Evolutionary conservation across 108 stramenopile species (phyloP), one percentile per base, ranked within the genome.

Genomic region (Cyclotella baltica): DNA sequence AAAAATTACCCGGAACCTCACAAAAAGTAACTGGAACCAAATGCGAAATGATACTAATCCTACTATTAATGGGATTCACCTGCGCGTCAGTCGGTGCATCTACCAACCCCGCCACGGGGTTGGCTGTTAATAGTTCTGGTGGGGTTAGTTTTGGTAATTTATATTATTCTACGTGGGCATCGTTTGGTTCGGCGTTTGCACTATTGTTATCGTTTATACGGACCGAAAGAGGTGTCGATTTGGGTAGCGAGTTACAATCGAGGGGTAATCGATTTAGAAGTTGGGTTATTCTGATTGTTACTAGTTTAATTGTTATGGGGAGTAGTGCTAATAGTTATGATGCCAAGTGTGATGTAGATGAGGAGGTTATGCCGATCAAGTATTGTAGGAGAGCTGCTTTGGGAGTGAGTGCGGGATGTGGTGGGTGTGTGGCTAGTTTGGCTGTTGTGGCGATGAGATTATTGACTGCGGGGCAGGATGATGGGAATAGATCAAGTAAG

Each of bases 291-390:
- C 50, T 95, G 46, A 72, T 92, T 73, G 87, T 89, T 0, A 78
- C 86, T 22, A 62, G 77, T 11, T 61, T 95, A 68, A 79, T 95
- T 51, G 92, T 95, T 59, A 87, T 95, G 89, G 94, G 87, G 28
- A 77, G 91, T 28, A 78, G 76, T 62, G 91, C 90, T 20, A 85
- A 86, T 28, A 78, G 87, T 57, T 89, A 89, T 46, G 88, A 92
- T 67, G 81, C 79, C 27, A 59, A 83, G 35, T 95, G 94, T 56
- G 76, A 68, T 27, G 69, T 35, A 22, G 70, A 59, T 5, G 47
- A 57, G 10, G 65, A 51, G 0, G 15, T 52, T 3, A 37, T 19
- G 31, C 70, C 70, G 6, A 47, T 53, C n/a, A 76, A 68, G 65
- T 83, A 76, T 68, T 95, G 94, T 70, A 76, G 70, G 30, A 83